These are phyloP conservation scores for Mesostigma viride DNA, from an alignment of 139 green algal genomes.

Conservation along the genomic window DNA sequence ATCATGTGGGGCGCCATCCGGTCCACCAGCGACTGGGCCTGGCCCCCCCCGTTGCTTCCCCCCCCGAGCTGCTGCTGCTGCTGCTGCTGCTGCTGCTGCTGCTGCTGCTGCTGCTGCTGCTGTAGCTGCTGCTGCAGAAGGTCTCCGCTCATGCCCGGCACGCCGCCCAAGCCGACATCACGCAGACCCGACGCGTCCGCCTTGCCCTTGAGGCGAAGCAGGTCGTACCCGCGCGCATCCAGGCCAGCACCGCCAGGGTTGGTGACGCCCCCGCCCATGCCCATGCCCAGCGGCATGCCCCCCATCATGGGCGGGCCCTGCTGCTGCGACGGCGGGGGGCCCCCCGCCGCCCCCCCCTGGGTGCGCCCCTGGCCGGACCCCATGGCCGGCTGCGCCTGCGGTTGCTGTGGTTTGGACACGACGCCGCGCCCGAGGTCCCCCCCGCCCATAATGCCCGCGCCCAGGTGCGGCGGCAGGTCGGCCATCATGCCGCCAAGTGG, in stretches of 20 bases:
- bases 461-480: no score
- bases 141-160: not conserved
- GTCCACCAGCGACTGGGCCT: not conserved
- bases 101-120: not conserved
- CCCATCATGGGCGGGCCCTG: not conserved
- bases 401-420: no score
- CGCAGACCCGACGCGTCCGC: not conserved
- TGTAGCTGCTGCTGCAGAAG: conserved; percentile 10
- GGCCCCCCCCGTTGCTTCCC: conserved; percentile 1
- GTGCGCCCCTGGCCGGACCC: no score
- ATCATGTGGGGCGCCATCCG: no score
- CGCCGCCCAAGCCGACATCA: not conserved
- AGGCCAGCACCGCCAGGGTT: conserved; percentile 14
- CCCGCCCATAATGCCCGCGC: no score
- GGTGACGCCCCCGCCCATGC: not conserved
- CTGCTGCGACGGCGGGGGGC: conserved; percentile 7
- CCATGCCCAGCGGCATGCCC: not conserved
- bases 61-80: not conserved
- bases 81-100: not conserved
- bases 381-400: no score
- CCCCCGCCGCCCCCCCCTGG: no score
- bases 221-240: no score
- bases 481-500: no score
- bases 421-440: no score
- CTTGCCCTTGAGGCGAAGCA: not conserved